phyloP scores from a whole-genome alignment of 2,329 filamentous ascomycete genomes.

The Cytospora paraplurivora region DNA sequence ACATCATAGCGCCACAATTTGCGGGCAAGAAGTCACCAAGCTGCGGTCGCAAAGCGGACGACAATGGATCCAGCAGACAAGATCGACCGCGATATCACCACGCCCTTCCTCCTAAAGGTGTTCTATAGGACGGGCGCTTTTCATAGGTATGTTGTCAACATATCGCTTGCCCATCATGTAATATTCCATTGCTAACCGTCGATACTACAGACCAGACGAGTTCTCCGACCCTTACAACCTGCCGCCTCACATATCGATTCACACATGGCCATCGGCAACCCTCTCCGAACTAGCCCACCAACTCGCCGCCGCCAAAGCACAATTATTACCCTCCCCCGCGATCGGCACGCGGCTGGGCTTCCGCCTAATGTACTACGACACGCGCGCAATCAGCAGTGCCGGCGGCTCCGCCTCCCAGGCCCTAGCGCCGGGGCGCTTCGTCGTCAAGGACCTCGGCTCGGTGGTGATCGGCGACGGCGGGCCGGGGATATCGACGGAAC shows the following conservation, averaged over 20 bases:
- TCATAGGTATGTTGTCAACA: slow-evolving; percentile 56
- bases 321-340: slow-evolving; percentile 70
- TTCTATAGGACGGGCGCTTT: slow-evolving; percentile 78
- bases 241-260: slow-evolving; percentile 73
- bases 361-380: slow-evolving; percentile 82
- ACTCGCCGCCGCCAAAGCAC: slow-evolving; percentile 65
- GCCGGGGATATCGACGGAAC: slow-evolving; percentile 45
- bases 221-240: slow-evolving; percentile 62
- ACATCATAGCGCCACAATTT: background rate
- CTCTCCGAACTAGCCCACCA: slow-evolving; percentile 79
- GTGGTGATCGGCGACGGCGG: slow-evolving; percentile 71
- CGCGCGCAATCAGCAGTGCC: slow-evolving; percentile 39
- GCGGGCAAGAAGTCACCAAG: background rate
- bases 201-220: slow-evolving; percentile 65
- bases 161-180: background rate
- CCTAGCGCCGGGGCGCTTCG: slow-evolving; percentile 56
- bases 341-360: slow-evolving; percentile 86
- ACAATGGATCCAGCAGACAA: slow-evolving; percentile 31
- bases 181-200: background rate
- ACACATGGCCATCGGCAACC: slow-evolving; percentile 83
- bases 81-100: slow-evolving; percentile 69
- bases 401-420: slow-evolving; percentile 31
- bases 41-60: background rate
- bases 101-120: slow-evolving; percentile 82
- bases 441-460: slow-evolving; percentile 79